Conservation (phyloP, 257 asterid species). For the Pogostemon cablin region DNA sequence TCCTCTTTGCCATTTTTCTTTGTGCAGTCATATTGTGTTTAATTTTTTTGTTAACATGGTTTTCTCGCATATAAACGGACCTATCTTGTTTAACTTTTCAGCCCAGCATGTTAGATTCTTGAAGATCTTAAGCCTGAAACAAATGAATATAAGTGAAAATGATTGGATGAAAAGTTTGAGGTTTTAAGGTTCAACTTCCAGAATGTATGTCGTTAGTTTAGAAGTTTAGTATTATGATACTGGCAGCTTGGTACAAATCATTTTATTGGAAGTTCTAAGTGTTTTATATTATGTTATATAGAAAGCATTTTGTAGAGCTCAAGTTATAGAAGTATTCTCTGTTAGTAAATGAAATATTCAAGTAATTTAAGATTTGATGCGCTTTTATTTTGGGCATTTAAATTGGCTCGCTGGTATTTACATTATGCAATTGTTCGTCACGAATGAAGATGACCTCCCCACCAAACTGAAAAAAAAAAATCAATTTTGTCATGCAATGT, state of each 20-base stretch:
- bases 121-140: not conserved
- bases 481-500: constrained; percentile 17
- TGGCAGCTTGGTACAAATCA: not conserved
- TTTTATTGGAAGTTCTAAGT: not conserved
- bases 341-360: not conserved
- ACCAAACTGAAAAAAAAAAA: constrained; percentile 13
- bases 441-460: constrained; percentile 14
- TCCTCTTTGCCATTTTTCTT: not conserved
- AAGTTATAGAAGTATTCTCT: not conserved
- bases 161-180: not conserved
- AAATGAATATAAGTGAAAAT: not conserved
- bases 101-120: not conserved
- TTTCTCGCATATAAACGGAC: not conserved
- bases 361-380: not conserved
- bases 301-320: constrained; percentile 11
- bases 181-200: constrained; percentile 3
- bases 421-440: not conserved
- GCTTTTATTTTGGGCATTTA: not conserved
- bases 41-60: not conserved
- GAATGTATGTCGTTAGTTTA: not conserved
- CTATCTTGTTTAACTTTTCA: not conserved
- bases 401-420: constrained; percentile 17
- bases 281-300: not conserved
- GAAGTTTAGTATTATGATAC: not conserved
- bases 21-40: not conserved